Evolutionary conservation across 805 yeast species (phyloP).

Genomic region (Cyberlindnera mississippiensis): DNA sequence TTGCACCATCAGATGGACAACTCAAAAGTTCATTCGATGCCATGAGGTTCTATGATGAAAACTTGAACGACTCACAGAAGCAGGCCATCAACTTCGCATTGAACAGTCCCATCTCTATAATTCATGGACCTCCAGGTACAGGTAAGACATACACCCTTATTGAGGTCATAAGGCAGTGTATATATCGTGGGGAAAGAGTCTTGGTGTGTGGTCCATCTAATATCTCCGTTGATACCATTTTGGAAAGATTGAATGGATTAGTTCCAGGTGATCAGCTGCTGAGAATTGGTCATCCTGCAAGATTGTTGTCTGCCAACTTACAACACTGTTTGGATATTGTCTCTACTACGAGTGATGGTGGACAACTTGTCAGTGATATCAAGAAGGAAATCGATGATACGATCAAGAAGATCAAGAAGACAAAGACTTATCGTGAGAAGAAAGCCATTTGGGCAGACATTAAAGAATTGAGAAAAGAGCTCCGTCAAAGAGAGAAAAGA

Average conservation of each 20-base stretch:
- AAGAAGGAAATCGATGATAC: constrained; percentile 64
- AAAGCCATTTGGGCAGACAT: constrained; percentile 65
- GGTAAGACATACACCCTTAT: constrained; percentile 82
- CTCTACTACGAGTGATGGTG: constrained; percentile 53
- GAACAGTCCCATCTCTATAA: constrained; percentile 51
- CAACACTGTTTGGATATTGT: constrained; percentile 75
- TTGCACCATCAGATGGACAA: constrained; percentile 21
- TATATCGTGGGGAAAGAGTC: constrained; percentile 55
- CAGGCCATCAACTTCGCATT: constrained; percentile 68
- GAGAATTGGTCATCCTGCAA: constrained; percentile 92
- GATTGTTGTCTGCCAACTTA: constrained; percentile 58
- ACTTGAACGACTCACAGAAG: constrained; percentile 56
- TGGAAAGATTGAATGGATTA: constrained; percentile 55
- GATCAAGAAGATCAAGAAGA: constrained; percentile 52
- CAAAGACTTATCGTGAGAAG: constrained; percentile 61
- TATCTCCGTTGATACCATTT: constrained; percentile 84
- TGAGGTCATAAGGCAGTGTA: constrained; percentile 73
- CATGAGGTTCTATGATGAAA: constrained; percentile 38
- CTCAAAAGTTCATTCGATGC: constrained; percentile 4
- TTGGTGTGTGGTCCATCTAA: constrained; percentile 94
- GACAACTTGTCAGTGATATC: constrained; percentile 62
- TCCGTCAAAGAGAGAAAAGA: constrained; percentile 60
- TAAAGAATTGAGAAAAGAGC: constrained; percentile 65
- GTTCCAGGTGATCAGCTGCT: constrained; percentile 42
- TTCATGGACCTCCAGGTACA: constrained; percentile 80